These are phyloP conservation scores for Orbilia quercus DNA, from an alignment of 2,329 filamentous ascomycete genomes.

Conservation along the genomic window DNA sequence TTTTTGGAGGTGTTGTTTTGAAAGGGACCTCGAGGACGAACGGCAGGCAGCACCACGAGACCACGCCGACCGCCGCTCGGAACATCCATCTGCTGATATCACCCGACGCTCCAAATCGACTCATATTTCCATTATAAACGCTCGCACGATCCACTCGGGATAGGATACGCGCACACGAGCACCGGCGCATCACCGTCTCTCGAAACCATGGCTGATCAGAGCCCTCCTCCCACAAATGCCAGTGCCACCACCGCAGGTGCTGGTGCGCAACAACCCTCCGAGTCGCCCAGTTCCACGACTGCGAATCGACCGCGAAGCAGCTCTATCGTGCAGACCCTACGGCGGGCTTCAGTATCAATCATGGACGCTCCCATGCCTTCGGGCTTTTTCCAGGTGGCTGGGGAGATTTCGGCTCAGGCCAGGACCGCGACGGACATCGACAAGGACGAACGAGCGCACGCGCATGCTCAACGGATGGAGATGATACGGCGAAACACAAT, in stretches of 20 bases:
- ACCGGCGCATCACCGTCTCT: conserved; percentile 16
- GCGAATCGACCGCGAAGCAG: conserved; percentile 40
- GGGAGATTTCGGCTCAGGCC: conserved; percentile 57
- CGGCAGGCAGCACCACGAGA: conserved; percentile 35
- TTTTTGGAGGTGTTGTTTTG: background rate
- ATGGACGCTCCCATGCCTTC: conserved; percentile 47
- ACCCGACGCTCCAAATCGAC: conserved; percentile 27
- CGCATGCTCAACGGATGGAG: conserved; percentile 37
- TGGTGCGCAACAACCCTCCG: too few species aligned
- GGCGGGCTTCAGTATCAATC: conserved; percentile 46
- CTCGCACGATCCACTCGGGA: conserved; percentile 21
- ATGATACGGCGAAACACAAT: conserved; percentile 55
- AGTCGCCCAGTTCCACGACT: conserved; percentile 12
- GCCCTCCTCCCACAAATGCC: conserved; percentile 20
- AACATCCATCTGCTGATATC: conserved; percentile 34
- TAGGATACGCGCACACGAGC: conserved; percentile 25
- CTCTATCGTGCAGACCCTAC: conserved; percentile 45
- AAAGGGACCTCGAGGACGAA: conserved; percentile 35
- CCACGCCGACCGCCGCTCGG: conserved; percentile 28
- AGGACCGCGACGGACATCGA: conserved; percentile 53
- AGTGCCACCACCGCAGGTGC: conserved; percentile 6
- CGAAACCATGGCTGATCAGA: conserved; percentile 41
- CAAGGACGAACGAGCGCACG: conserved; percentile 45
- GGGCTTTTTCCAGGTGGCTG: conserved; percentile 50
- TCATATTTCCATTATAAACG: conserved; percentile 23